Percentiles rank a stretch among this genome's conserved stretches.
These are phyloP conservation scores for Lactifluus volemus DNA, from an alignment of 768 basidiomycete species.

Conservation along the genomic window DNA sequence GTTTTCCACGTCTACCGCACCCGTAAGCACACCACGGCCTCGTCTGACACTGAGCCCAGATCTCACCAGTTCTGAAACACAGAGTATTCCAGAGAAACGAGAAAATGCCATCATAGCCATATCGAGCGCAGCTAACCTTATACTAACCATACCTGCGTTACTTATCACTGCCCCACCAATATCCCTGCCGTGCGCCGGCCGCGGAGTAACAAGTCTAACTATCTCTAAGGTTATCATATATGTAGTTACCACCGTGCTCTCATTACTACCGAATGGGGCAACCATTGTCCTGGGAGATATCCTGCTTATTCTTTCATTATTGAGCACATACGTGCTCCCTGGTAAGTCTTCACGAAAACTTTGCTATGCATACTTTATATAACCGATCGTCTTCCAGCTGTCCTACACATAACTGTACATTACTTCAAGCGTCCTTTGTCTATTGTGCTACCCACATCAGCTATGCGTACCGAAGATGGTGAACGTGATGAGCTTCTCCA, in stretches of 20 bases:
- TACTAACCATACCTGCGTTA: constrained; percentile 51
- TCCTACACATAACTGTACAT: constrained; percentile 75
- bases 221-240: constrained; percentile 38
- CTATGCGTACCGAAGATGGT: not conserved
- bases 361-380: not conserved
- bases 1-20: constrained; percentile 37
- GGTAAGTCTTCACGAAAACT: constrained; percentile 28
- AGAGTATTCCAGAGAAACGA: constrained; percentile 24
- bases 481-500: constrained; percentile 62
- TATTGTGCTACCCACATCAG: constrained; percentile 58
- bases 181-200: constrained; percentile 37
- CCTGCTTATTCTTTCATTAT: constrained; percentile 42
- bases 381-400: constrained; percentile 31
- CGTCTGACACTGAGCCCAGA: not conserved
- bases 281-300: constrained; percentile 37
- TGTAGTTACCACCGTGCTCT: constrained; percentile 34
- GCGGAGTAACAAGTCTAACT: constrained; percentile 35
- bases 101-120: constrained; percentile 32
- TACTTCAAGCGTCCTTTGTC: constrained; percentile 77
- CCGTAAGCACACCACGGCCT: constrained; percentile 27
- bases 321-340: constrained; percentile 55
- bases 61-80: constrained; percentile 10
- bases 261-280: constrained; percentile 36
- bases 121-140: constrained; percentile 43
- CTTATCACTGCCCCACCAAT: constrained; percentile 47